A percentile compares a stretch with the other conserved stretches of the same genome.
These are phyloP conservation scores for Fraxinus pennsylvanica DNA, from an alignment of 257 asterid genomes.

Conservation along the genomic window DNA sequence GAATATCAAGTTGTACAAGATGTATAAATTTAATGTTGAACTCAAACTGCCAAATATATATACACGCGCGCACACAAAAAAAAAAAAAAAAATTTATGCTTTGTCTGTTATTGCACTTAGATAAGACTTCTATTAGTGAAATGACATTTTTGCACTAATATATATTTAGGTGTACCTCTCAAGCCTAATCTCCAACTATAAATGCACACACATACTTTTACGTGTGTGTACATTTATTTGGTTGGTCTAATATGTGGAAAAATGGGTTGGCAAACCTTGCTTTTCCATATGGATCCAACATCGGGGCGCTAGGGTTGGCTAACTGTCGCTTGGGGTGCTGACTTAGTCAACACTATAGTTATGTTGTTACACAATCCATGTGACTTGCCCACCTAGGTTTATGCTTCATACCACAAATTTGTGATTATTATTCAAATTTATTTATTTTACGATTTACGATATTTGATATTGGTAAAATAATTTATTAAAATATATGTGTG, in stretches of 20 bases:
- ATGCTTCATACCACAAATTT: too few relatives aligned
- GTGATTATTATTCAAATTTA: too few relatives aligned
- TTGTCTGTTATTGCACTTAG: neutral
- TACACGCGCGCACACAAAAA: too few relatives aligned
- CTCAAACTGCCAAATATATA: neutral
- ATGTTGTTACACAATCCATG: neutral
- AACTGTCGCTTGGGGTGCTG: neutral
- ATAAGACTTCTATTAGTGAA: neutral
- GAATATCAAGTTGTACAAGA: neutral
- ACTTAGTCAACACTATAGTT: neutral
- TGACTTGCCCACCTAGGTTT: neutral
- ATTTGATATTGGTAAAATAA: too few relatives aligned
- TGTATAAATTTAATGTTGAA: neutral
- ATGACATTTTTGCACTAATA: neutral
- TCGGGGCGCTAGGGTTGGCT: neutral
- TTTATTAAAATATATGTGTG: too few relatives aligned
- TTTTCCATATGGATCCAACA: neutral
- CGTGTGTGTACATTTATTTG: neutral
- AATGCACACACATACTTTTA: neutral
- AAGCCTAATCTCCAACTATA: neutral
- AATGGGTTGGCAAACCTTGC: neutral
- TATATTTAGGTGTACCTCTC: neutral
- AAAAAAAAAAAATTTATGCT: too few relatives aligned
- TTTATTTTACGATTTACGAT: too few relatives aligned
- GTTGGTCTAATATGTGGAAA: neutral